Conservation (phyloP, 179 eudicot species). For the Nepenthes alata region DNA sequence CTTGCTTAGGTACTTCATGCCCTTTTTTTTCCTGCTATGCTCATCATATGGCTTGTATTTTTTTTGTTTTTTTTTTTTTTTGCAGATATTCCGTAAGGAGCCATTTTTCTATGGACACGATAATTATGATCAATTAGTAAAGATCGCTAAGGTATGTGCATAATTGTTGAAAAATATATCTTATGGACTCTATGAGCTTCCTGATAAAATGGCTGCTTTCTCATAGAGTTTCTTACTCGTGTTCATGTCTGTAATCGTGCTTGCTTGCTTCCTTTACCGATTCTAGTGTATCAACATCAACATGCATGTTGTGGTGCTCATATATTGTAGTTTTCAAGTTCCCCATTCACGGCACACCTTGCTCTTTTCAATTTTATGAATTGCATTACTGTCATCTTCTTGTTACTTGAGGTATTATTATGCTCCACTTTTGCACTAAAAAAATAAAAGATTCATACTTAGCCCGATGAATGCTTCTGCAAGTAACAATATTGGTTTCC, state of each 20-base stretch:
- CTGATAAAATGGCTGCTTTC: neutral
- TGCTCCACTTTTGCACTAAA: too few species aligned
- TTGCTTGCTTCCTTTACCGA: too few species aligned
- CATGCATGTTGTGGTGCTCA: neutral
- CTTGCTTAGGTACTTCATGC: neutral
- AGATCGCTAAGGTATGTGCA: conserved; percentile 71
- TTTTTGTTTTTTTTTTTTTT: neutral
- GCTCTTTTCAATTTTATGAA: too few species aligned
- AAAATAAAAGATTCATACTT: too few species aligned
- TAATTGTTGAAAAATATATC: neutral
- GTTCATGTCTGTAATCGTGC: neutral
- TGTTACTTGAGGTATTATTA: too few species aligned
- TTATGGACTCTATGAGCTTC: neutral
- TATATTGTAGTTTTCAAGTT: neutral
- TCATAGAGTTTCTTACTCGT: neutral
- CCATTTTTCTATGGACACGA: conserved; percentile 94
- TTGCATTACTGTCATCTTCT: too few species aligned
- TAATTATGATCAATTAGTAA: conserved; percentile 84
- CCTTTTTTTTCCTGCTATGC: neutral
- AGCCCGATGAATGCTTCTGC: too few species aligned
- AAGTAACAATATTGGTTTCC: too few species aligned
- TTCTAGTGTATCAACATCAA: neutral
- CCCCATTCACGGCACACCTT: too few species aligned
- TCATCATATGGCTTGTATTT: neutral
- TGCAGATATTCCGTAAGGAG: conserved; percentile 90